Base-by-base conservation (phyloP, 306 rosid genomes). In the Aeschynomene evenia region DNA sequence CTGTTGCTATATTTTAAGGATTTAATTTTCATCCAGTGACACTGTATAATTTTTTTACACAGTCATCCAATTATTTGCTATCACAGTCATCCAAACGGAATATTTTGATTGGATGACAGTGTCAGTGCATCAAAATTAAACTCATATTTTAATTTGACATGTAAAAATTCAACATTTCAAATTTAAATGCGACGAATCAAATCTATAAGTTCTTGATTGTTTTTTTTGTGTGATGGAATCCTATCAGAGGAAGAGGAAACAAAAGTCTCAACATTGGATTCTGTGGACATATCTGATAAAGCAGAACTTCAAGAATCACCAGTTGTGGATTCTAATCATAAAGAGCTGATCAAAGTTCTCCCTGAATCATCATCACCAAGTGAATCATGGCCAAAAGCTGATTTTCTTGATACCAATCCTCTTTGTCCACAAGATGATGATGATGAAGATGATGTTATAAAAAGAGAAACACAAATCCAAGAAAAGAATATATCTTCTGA, bases 191-290 rank as follows among this genome's bases (percentile, higher is more conserved):
- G 50, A n/a, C 3, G 26, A 62, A 7, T 8, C 24, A 46, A 21
- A 62, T 28, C 43, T 29, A 26, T 24, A 33, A 48, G n/a, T 4
- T 59, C 22, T 52, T 26, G 20, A 46, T 51, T 61, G 19, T 14
- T 15, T 45, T n/a, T 33, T 40, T 52, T 77, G 59, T 21, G 54
- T 60, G n/a, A n/a, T 22, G 36, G 37, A 51, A 42, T 50, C n/a
- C 76, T 74, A 19, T 51, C 86, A 45, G 51, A 85, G 90, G 77
- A 79, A 70, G 78, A 66, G n/a, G 69, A 36, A 33, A 34, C 29
- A 3, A n/a, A 10, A 40, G 22, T 36, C 51, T 76, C 68, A 28
- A 68, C 22, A 29, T 46, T 50, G 12, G 70, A 69, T 46, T 15
- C 63, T 24, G 9, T 18, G 39, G 72, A 56, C 15, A 18, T 18